A percentile compares a stretch with the other conserved stretches of the same genome.
These are phyloP conservation scores for Xylaria digitata DNA, from an alignment of 2,329 filamentous ascomycete genomes.

Conservation along the genomic window DNA sequence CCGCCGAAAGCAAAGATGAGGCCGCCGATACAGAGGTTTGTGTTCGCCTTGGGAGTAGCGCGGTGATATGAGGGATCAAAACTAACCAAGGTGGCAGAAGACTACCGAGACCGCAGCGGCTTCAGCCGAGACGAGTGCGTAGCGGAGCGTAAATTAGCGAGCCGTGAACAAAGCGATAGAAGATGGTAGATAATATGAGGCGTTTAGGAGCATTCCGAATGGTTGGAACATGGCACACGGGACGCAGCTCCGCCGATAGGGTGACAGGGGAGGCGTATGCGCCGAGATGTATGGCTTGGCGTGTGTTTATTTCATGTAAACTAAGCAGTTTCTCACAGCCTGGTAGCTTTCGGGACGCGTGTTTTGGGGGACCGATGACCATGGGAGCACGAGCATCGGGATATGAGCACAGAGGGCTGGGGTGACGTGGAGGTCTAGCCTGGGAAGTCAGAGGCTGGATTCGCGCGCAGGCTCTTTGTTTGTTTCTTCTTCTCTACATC, in stretches of 20 bases:
- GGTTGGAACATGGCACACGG: slow-evolving; percentile 30
- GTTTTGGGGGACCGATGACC: slow-evolving; percentile 18
- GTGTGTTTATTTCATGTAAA: slow-evolving; percentile 48
- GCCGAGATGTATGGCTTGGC: slow-evolving; percentile 31
- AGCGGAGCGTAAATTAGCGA: not conserved
- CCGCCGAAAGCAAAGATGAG: slow-evolving; percentile 51
- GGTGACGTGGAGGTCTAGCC: slow-evolving; percentile 18
- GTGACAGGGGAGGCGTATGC: slow-evolving; percentile 31
- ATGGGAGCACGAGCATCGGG: slow-evolving; percentile 23
- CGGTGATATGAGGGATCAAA: not conserved
- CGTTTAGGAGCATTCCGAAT: slow-evolving; percentile 38
- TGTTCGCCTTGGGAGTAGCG: slow-evolving; percentile 2
- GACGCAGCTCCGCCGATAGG: slow-evolving; percentile 21
- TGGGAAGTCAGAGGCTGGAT: slow-evolving; percentile 12
- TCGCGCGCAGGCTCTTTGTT: slow-evolving; percentile 19
- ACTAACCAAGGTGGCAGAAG: slow-evolving; percentile 32
- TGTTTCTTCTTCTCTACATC: slow-evolving; percentile 18
- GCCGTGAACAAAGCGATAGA: slow-evolving; percentile 24
- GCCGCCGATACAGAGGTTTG: slow-evolving; percentile 51
- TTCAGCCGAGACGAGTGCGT: slow-evolving; percentile 19
- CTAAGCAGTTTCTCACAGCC: slow-evolving; percentile 40
- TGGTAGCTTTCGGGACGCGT: slow-evolving; percentile 26
- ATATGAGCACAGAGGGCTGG: slow-evolving; percentile 18
- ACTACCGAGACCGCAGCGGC: slow-evolving; percentile 24
- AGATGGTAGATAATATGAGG: slow-evolving; percentile 33